Conservation (phyloP, 371 early-diverging fungal species). For the Mucor indicus region DNA sequence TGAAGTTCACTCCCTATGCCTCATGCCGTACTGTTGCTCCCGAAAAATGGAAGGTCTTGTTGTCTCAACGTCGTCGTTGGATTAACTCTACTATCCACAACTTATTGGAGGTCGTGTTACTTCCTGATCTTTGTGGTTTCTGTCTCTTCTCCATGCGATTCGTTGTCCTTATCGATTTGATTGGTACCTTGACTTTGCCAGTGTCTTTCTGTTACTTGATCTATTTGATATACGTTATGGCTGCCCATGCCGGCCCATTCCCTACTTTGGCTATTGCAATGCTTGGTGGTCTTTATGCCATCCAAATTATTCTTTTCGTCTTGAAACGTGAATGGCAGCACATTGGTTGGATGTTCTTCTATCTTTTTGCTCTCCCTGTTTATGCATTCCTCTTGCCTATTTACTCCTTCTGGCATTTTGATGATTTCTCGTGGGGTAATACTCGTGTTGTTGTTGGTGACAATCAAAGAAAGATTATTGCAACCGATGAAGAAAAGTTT, state of each 20-base stretch:
- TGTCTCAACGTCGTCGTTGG: slow-evolving; percentile 86
- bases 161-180: slow-evolving; percentile 85
- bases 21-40: slow-evolving; percentile 93
- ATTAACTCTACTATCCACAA: slow-evolving; percentile 98
- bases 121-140: slow-evolving; percentile 92
- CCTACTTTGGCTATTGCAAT: slow-evolving; percentile 53
- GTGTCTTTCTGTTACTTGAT: slow-evolving; percentile 80
- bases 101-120: slow-evolving; percentile 82
- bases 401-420: slow-evolving; percentile 85
- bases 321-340: slow-evolving; percentile 85
- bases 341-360: slow-evolving; percentile 93
- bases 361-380: slow-evolving; percentile 74
- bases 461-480: slow-evolving; percentile 52
- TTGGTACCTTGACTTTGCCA: slow-evolving; percentile 91
- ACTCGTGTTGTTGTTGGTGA: slow-evolving; percentile 74
- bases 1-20: slow-evolving; percentile 94
- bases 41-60: slow-evolving; percentile 85
- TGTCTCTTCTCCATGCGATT: slow-evolving; percentile 97
- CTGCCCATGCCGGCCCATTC: slow-evolving; percentile 31
- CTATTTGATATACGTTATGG: slow-evolving; percentile 64
- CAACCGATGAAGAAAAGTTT: slow-evolving; percentile 63
- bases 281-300: slow-evolving; percentile 73
- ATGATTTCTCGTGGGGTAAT: slow-evolving; percentile 90
- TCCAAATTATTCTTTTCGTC: slow-evolving; percentile 82
- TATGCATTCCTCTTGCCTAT: slow-evolving; percentile 74